phyloP scores from a whole-genome alignment of 208 protist species.

The Trypanosoma brucei region DNA sequence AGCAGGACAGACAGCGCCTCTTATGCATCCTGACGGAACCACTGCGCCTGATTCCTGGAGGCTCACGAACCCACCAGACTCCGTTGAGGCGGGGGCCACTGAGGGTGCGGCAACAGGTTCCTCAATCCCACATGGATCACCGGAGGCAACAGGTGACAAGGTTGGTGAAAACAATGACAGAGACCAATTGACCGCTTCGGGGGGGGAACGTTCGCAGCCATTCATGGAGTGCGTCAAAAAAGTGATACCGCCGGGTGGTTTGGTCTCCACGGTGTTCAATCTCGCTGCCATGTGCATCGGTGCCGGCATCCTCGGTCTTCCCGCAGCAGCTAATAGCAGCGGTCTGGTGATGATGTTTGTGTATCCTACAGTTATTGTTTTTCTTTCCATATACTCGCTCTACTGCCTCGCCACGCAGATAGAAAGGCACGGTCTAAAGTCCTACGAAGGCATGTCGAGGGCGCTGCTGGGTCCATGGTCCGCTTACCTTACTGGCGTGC shows the following conservation, averaged over 20 bases:
- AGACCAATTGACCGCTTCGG: not conserved
- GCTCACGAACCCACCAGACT: too few species aligned
- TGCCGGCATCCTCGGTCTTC: conserved; percentile 58
- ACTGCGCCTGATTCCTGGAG: too few species aligned
- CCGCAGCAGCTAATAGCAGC: conserved; percentile 43
- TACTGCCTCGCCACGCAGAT: conserved; percentile 30
- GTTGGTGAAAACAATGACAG: not conserved
- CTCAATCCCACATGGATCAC: not conserved
- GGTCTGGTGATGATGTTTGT: conserved; percentile 44
- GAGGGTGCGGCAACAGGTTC: too few species aligned
- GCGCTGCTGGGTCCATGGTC: conserved; percentile 26
- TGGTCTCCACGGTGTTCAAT: conserved; percentile 43
- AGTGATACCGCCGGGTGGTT: conserved; percentile 46
- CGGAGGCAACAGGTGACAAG: too few species aligned
- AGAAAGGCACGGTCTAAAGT: conserved; percentile 26
- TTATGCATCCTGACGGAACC: too few species aligned
- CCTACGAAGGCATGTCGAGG: conserved; percentile 38
- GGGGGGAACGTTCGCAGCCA: not conserved
- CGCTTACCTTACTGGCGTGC: conserved; percentile 29
- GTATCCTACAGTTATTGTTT: conserved; percentile 38
- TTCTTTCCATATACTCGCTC: conserved; percentile 59
- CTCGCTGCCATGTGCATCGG: conserved; percentile 48
- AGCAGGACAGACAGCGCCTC: conserved; percentile 20
- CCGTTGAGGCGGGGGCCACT: too few species aligned
- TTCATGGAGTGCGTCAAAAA: conserved; percentile 13